Evolutionary conservation across 768 basidiomycete species (phyloP), one percentile per base, ranked within the genome.

Genomic region (Lepiota venenata): DNA sequence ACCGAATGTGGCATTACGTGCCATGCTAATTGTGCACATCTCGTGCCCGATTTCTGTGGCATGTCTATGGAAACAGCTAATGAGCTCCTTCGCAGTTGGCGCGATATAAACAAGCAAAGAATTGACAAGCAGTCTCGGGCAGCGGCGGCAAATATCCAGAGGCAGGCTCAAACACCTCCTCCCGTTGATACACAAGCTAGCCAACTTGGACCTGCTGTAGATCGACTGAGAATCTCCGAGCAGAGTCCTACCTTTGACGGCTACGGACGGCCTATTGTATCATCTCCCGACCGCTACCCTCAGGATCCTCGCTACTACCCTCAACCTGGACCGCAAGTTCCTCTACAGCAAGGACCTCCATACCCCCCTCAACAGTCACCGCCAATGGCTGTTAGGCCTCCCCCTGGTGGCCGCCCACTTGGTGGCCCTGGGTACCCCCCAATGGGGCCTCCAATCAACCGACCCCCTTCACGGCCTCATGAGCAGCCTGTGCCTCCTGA

Each of bases 21-120:
- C 63, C 97, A 99, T 71, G 93, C 93, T 16, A 91, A 93, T 59
- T 99, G 97, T 72, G 91, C 94, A 1, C 97, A 99, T 69, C 83
- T 98, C 54, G 97, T 99, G 38, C 97, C 97, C 55, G 96, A 99
- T 71, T 98, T 99, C 71, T 99, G 97, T 64, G 97, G 97, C 40
- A 98, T 99, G 95, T 93, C 94, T 36, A 98, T 98, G 96, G 96
- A 98, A 71, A 96, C 92, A 36, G 96, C 97, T 45, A 98, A 98
- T 68, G 85, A 88, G 63, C 79, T 99, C 16, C 80, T 99, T 47
- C 84, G 87, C 47, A 88, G 94, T 69, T 87, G 91, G 81, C 86
- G 89, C 50, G 90, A 92, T 64, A 97, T 97, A 74, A 95, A 98
- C 69, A 80, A 78, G 61, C 82, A 87, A 21, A 55, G 47, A 48